phyloP scores from a whole-genome alignment of 2,329 filamentous ascomycete genomes.

The Myrmaecium sp. region DNA sequence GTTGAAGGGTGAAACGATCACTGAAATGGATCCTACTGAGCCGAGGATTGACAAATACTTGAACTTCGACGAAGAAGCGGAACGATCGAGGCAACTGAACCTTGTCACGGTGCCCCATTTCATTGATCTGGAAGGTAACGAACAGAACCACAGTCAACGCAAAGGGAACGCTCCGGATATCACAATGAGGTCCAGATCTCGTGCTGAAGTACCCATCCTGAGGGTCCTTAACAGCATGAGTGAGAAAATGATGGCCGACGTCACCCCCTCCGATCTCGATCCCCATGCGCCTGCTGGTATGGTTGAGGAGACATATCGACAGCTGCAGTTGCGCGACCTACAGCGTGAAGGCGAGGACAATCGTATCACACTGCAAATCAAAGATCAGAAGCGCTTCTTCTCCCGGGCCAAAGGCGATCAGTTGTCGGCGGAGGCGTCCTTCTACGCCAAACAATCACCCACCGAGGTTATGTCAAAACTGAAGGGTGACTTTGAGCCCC shows the following conservation, averaged over 20 bases:
- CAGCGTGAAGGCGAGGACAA: constrained; percentile 56
- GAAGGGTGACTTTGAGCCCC: constrained; percentile 41
- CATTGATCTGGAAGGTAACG: constrained; percentile 85
- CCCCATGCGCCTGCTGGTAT: constrained; percentile 46
- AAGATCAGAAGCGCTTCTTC: constrained; percentile 74
- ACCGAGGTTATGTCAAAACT: constrained; percentile 48
- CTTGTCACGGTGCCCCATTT: constrained; percentile 64
- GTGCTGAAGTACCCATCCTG: constrained; percentile 73
- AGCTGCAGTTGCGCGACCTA: constrained; percentile 66
- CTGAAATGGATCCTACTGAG: constrained; percentile 60
- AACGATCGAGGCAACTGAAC: constrained; percentile 25
- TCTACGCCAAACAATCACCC: constrained; percentile 55
- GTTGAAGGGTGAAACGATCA: constrained; percentile 73
- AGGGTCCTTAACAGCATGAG: constrained; percentile 78
- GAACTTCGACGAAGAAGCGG: constrained; percentile 46
- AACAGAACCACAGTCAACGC: constrained; percentile 79
- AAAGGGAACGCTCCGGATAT: constrained; percentile 76
- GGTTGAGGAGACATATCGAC: constrained; percentile 56
- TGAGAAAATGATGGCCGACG: constrained; percentile 82
- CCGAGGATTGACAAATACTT: constrained; percentile 75
- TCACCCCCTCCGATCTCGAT: constrained; percentile 60
- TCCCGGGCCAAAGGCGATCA: constrained; percentile 31
- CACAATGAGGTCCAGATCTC: constrained; percentile 66
- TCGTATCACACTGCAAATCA: constrained; percentile 70
- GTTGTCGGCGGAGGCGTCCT: constrained; percentile 30